Conservation (phyloP, 2,329 filamentous ascomycete species). For the Nemania sp. region DNA sequence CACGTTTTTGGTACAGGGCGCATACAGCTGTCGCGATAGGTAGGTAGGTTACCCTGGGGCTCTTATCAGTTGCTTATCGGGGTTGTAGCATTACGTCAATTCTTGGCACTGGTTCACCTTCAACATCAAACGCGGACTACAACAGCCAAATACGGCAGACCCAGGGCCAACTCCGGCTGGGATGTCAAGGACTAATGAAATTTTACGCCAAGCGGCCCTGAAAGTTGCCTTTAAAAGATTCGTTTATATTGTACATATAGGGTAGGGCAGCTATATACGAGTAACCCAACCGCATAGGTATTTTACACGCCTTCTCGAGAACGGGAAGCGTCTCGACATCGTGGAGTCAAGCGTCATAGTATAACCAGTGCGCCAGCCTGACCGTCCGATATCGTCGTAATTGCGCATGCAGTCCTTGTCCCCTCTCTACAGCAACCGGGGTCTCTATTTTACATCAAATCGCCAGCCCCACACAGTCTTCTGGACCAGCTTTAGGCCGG, state of each 20-base stretch:
- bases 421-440: slow-evolving; percentile 22
- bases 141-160: not conserved
- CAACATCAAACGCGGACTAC: not conserved
- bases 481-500: slow-evolving; percentile 7
- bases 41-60: not conserved
- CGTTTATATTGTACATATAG: slow-evolving; percentile 27
- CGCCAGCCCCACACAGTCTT: slow-evolving; percentile 8
- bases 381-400: slow-evolving; percentile 18
- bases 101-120: slow-evolving; percentile 26
- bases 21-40: slow-evolving; percentile 7
- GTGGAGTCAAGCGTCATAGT: slow-evolving; percentile 15
- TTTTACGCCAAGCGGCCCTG: not conserved
- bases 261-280: slow-evolving; percentile 27
- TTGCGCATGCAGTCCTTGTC: slow-evolving; percentile 24
- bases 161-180: too few species aligned
- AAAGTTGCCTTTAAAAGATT: not conserved
- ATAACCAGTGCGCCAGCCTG: slow-evolving; percentile 6
- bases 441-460: slow-evolving; percentile 28
- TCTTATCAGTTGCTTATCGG: slow-evolving; percentile 33
- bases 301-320: slow-evolving; percentile 22
- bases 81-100: slow-evolving; percentile 13
- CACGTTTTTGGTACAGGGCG: slow-evolving; percentile 28
- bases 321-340: slow-evolving; percentile 15
- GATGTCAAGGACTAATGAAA: too few species aligned
- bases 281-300: slow-evolving; percentile 23